Percentiles rank a stretch among this genome's conserved stretches.
phyloP scores from a whole-genome alignment of 495 filamentous ascomycete genomes.

The Neurospora pannonica region DNA sequence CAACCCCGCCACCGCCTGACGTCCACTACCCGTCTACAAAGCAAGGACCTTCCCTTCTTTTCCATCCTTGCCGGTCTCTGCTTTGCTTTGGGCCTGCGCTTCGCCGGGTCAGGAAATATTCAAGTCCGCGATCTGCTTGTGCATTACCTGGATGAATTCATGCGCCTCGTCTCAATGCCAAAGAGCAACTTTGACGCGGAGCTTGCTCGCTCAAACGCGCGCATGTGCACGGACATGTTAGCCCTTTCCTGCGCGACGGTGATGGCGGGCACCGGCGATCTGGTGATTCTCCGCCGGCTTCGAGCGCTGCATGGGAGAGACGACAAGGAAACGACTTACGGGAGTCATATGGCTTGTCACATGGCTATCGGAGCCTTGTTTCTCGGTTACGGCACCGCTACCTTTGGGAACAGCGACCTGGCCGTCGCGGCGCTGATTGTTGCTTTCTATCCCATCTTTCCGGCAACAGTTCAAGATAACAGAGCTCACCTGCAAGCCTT shows the following conservation, averaged over 20 bases:
- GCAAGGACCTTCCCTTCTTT: constrained; percentile 80
- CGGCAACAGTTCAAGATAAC: constrained; percentile 80
- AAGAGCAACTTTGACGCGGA: constrained; percentile 69
- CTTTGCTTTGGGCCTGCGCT: constrained; percentile 73
- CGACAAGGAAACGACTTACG: constrained; percentile 76
- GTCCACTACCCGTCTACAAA: constrained; percentile 47
- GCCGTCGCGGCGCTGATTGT: constrained; percentile 80
- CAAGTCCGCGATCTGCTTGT: constrained; percentile 71
- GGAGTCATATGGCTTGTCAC: constrained; percentile 86
- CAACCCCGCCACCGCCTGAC: constrained; percentile 44
- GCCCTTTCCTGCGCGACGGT: constrained; percentile 75
- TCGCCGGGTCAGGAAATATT: constrained; percentile 69
- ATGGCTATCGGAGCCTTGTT: constrained; percentile 88
- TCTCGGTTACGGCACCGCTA: constrained; percentile 82
- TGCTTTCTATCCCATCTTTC: constrained; percentile 91
- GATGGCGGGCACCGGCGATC: constrained; percentile 92
- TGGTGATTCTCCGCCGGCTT: constrained; percentile 79
- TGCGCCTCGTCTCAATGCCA: constrained; percentile 61
- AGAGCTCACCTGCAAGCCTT: constrained; percentile 92
- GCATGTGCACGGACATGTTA: constrained; percentile 82
- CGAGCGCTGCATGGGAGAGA: constrained; percentile 82
- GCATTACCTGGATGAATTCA: constrained; percentile 79
- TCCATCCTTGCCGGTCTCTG: constrained; percentile 87
- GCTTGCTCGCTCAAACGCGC: constrained; percentile 67
- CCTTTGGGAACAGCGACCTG: constrained; percentile 80